A percentile compares a stretch with the other conserved stretches of the same genome.
These are phyloP conservation scores for Massospora cicadina DNA, from an alignment of 371 early-diverging fungal species.

Conservation along the genomic window DNA sequence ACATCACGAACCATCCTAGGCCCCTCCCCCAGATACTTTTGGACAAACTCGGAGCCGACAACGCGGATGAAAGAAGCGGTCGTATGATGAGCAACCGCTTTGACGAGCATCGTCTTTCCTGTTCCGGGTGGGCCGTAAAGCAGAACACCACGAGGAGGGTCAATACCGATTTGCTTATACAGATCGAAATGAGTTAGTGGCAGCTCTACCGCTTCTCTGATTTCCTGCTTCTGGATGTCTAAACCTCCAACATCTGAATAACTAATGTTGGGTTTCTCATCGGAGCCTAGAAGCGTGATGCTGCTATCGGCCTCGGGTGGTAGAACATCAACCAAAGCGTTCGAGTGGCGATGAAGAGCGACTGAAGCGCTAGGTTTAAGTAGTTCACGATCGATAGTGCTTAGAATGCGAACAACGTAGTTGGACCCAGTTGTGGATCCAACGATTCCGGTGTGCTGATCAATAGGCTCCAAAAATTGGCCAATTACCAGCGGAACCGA, in stretches of 20 bases:
- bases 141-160: constrained; percentile 97
- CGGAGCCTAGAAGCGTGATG: constrained; percentile 85
- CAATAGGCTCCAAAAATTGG: constrained; percentile 98
- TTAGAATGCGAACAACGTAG: constrained; percentile 91
- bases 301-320: constrained; percentile 96
- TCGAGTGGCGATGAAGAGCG: constrained; percentile 97
- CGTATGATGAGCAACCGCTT: constrained; percentile 99
- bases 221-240: constrained; percentile 99
- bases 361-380: constrained; percentile 96
- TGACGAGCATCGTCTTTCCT: constrained; percentile 98
- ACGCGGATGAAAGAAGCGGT: constrained; percentile 98
- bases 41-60: constrained; percentile 99
- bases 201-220: constrained; percentile 98
- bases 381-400: constrained; percentile 96
- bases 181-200: constrained; percentile 99
- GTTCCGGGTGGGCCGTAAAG: constrained; percentile 98
- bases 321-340: constrained; percentile 90
- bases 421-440: constrained; percentile 94
- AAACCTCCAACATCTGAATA: constrained; percentile 98
- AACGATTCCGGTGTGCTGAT: constrained; percentile 95
- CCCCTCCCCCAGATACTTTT: constrained; percentile 99
- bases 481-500: constrained; percentile 99
- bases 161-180: constrained; percentile 99
- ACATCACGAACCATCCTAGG: constrained; percentile 99
- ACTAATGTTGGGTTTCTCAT: constrained; percentile 93